Conservation (phyloP, 1,284 basidiomycete genomes). For the Xerocomus amazonicus region DNA sequence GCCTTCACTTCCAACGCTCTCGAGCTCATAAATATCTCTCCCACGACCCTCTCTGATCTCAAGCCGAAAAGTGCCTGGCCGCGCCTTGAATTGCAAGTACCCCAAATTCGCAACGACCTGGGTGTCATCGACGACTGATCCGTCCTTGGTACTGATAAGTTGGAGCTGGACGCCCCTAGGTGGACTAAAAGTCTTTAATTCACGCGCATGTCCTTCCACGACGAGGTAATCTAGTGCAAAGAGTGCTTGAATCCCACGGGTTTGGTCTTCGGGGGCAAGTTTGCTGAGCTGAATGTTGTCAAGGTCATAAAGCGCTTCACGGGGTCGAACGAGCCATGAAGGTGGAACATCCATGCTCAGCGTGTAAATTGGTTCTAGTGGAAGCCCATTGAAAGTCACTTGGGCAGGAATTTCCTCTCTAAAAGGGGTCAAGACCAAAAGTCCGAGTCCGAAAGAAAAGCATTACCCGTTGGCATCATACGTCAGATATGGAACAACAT, state of each 20-base stretch:
- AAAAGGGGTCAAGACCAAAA: constrained; percentile 1
- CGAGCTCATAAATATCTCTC: constrained; percentile 75
- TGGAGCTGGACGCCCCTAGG: constrained; percentile 87
- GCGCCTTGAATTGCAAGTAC: constrained; percentile 94
- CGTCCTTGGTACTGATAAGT: constrained; percentile 46
- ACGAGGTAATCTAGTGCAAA: constrained; percentile 91
- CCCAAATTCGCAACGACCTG: constrained; percentile 93
- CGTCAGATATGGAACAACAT: constrained; percentile 51
- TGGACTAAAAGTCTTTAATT: constrained; percentile 56
- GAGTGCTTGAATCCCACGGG: constrained; percentile 64
- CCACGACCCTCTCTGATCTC: constrained; percentile 83
- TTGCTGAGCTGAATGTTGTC: constrained; percentile 90
- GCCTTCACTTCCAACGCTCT: constrained; percentile 80
- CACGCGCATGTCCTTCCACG: constrained; percentile 91
- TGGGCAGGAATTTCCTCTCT: constrained; percentile 55
- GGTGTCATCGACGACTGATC: constrained; percentile 65
- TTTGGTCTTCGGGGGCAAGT: constrained; percentile 54
- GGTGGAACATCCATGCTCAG: constrained; percentile 86
- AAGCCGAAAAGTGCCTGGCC: constrained; percentile 83
- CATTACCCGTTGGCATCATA: constrained; percentile 76
- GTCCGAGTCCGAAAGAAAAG: not conserved
- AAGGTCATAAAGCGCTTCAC: constrained; percentile 86
- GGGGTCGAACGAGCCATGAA: constrained; percentile 90
- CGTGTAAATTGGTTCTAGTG: constrained; percentile 80
- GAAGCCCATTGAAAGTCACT: constrained; percentile 51